Conservation (phyloP, 2,329 filamentous ascomycete species). For the Pseudomassariella vexata region DNA sequence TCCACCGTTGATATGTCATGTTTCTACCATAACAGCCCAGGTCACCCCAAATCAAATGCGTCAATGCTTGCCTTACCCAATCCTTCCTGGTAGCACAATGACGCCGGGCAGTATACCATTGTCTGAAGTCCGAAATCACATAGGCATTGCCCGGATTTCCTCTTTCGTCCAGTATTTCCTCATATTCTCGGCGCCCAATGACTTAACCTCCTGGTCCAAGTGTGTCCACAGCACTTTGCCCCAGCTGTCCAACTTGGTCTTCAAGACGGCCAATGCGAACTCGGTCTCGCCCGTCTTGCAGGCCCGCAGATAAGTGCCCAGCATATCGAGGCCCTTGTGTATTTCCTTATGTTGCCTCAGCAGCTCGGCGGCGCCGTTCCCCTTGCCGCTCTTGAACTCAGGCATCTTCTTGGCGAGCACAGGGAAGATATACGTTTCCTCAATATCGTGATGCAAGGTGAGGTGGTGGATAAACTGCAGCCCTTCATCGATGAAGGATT, state of each 20-base stretch:
- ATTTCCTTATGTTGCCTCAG: conserved; percentile 73
- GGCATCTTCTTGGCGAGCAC: conserved; percentile 72
- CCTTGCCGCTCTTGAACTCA: conserved; percentile 50
- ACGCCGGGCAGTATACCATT: too few relatives aligned
- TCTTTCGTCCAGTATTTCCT: conserved; percentile 71
- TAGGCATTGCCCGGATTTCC: conserved; percentile 67
- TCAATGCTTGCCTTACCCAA: too few relatives aligned
- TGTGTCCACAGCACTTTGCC: conserved; percentile 75
- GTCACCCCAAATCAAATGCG: too few relatives aligned
- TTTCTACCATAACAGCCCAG: too few relatives aligned
- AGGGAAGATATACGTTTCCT: conserved; percentile 79
- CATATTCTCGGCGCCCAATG: conserved; percentile 83
- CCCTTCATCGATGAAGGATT: conserved; percentile 62
- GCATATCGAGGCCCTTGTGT: conserved; percentile 65
- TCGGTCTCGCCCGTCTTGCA: conserved; percentile 60
- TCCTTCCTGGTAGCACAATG: too few relatives aligned
- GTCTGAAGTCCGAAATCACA: conserved; percentile 50
- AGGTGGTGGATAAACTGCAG: conserved; percentile 67
- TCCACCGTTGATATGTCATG: too few relatives aligned
- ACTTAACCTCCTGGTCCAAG: conserved; percentile 76
- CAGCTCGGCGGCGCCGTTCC: conserved; percentile 49
- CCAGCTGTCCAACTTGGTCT: conserved; percentile 70
- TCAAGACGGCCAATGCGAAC: conserved; percentile 53
- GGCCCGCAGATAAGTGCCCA: conserved; percentile 59
- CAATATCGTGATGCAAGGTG: conserved; percentile 74